These are phyloP conservation scores for Phytophthora melonis DNA, from an alignment of 352 stramenopile species.

Conservation along the genomic window DNA sequence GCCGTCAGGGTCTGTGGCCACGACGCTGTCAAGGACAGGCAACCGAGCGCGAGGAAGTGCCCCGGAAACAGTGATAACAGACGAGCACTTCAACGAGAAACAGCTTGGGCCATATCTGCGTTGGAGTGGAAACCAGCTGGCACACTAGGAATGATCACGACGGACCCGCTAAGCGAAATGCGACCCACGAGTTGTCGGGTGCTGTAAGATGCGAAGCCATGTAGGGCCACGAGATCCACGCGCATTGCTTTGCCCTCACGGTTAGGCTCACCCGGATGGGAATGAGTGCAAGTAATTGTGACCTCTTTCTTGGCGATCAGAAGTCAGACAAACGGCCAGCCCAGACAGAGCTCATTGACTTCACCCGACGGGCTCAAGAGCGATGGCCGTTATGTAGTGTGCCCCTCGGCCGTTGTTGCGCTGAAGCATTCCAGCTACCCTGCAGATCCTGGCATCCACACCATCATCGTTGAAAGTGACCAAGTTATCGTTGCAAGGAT, in stretches of 20 bases:
- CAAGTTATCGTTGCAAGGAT: too few species aligned
- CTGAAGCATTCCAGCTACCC: too few species aligned
- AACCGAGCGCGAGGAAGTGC: conserved; percentile 8
- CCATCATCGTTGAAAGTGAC: too few species aligned
- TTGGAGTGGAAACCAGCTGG: conserved; percentile 1
- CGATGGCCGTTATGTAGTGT: too few species aligned
- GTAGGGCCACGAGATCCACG: conserved; percentile 10
- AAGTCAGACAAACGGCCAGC: neutral
- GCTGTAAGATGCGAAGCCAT: neutral
- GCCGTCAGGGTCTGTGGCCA: conserved; percentile 15
- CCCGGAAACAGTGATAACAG: conserved; percentile 14
- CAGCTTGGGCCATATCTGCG: neutral
- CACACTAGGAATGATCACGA: conserved; percentile 1
- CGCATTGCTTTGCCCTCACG: conserved; percentile 9
- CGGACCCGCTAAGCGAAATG: neutral
- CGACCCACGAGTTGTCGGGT: neutral
- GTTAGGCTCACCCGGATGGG: too few species aligned
- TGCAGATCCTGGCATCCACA: too few species aligned
- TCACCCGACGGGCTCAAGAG: neutral
- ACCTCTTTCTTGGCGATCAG: conserved; percentile 5
- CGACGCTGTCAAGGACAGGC: conserved; percentile 13
- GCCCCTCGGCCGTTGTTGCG: too few species aligned
- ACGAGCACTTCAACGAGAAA: conserved; percentile 2
- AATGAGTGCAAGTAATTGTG: conserved; percentile 23
- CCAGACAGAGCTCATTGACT: neutral